phyloP scores from a whole-genome alignment of 805 yeast species.

The Metschnikowia cubensis region DNA sequence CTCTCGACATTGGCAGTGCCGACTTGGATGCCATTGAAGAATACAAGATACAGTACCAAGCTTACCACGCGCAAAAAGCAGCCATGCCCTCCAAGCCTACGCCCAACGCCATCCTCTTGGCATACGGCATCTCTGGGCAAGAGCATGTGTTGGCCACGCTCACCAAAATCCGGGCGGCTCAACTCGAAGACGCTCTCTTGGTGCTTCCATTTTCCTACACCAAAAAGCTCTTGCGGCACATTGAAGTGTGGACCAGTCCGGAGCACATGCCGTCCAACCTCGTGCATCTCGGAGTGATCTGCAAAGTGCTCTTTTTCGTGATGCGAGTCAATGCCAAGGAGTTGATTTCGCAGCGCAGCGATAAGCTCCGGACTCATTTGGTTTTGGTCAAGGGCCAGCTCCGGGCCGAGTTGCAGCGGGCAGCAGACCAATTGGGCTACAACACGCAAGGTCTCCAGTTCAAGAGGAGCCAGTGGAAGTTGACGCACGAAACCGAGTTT shows the following conservation, averaged over 20 bases:
- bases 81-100: constrained; percentile 57
- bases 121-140: constrained; percentile 67
- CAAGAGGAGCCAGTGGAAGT: constrained; percentile 72
- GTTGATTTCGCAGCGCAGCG: constrained; percentile 65
- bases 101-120: constrained; percentile 68
- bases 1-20: constrained; percentile 73
- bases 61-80: constrained; percentile 36
- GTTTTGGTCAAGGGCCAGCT: constrained; percentile 59
- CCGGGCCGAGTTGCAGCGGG: constrained; percentile 49
- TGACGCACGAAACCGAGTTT: constrained; percentile 69
- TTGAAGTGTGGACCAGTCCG: constrained; percentile 66
- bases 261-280: constrained; percentile 38
- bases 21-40: constrained; percentile 59
- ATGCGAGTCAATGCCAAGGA: constrained; percentile 75
- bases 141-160: constrained; percentile 74
- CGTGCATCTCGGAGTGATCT: constrained; percentile 57
- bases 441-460: constrained; percentile 80
- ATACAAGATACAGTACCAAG: constrained; percentile 43
- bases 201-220: constrained; percentile 89
- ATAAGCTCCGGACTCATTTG: constrained; percentile 58
- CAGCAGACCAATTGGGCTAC: constrained; percentile 65
- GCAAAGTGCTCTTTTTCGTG: constrained; percentile 73
- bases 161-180: constrained; percentile 70
- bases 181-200: constrained; percentile 86
- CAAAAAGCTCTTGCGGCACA: constrained; percentile 62